phyloP scores from a whole-genome alignment of 306 rosid species.

The Alnus glutinosa region DNA sequence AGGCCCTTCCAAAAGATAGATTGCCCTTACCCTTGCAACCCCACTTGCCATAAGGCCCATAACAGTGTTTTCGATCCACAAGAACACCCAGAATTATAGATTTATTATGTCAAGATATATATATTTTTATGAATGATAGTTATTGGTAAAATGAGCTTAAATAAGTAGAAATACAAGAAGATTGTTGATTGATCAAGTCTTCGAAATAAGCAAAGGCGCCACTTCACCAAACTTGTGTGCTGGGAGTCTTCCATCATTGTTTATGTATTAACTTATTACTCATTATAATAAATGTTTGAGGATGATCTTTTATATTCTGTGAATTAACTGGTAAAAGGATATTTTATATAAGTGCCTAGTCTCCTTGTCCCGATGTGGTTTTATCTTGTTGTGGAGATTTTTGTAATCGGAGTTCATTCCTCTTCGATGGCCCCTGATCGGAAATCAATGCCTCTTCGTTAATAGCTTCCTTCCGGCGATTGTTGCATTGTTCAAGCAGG shows the following conservation, averaged over 20 bases:
- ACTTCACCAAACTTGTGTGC: constrained; percentile 48
- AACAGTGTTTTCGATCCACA: constrained; percentile 53
- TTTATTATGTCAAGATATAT: constrained; percentile 31
- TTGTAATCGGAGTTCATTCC: too few species aligned
- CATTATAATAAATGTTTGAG: not conserved
- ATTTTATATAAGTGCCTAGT: too few species aligned
- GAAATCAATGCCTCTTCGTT: too few species aligned
- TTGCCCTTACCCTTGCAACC: constrained; percentile 94
- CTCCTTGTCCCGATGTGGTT: too few species aligned
- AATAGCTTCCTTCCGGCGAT: too few species aligned
- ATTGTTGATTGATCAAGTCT: constrained; percentile 11
- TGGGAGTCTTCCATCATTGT: constrained; percentile 48
- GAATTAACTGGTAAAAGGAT: not conserved
- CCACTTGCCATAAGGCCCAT: constrained; percentile 89
- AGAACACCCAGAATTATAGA: constrained; percentile 44
- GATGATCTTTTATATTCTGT: not conserved
- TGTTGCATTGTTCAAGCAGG: too few species aligned
- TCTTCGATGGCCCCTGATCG: too few species aligned
- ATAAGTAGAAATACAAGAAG: not conserved
- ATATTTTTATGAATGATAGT: constrained; percentile 33
- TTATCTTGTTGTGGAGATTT: too few species aligned
- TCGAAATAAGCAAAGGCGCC: constrained; percentile 42
- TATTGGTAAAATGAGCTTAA: constrained; percentile 23
- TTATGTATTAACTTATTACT: constrained; percentile 14
- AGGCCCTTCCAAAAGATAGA: constrained; percentile 65